Conservation (phyloP, 306 rosid species). For the Prunus campanulata region DNA sequence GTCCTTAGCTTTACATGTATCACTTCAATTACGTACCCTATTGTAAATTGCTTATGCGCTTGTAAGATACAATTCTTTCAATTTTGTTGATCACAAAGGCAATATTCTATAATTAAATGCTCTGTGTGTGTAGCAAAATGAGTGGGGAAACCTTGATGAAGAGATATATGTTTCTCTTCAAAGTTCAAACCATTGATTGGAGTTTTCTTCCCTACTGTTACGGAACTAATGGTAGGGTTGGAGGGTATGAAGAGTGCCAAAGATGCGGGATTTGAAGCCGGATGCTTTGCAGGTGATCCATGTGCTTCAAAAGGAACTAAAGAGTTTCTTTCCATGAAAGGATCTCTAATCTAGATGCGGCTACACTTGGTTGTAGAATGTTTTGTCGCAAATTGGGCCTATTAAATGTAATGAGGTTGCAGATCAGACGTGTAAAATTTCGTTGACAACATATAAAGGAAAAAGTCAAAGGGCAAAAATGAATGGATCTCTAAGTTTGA, state of each 20-base stretch:
- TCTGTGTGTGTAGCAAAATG: neutral
- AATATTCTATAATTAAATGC: neutral
- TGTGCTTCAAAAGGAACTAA: neutral
- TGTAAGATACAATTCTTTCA: constrained; percentile 6
- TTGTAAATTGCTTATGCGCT: constrained; percentile 10
- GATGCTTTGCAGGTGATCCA: neutral
- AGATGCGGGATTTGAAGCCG: neutral
- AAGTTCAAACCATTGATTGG: neutral
- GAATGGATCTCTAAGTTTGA: neutral
- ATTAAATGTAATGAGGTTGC: too few species aligned
- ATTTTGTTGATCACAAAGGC: constrained; percentile 20
- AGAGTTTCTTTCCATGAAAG: too few species aligned
- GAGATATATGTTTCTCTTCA: neutral
- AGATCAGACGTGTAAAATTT: too few species aligned
- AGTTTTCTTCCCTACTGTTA: neutral
- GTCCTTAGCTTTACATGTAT: constrained; percentile 7
- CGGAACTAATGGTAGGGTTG: neutral
- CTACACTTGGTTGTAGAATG: too few species aligned
- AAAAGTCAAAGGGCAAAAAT: neutral
- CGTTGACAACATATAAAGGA: too few species aligned
- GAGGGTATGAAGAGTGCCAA: neutral
- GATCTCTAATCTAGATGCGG: too few species aligned
- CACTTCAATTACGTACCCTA: neutral
- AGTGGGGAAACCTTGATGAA: neutral
- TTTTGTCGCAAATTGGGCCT: too few species aligned